Percentiles rank a stretch among this genome's conserved stretches.
phyloP scores from a whole-genome alignment of 768 basidiomycete species.

The Kwoniella dendrophila region DNA sequence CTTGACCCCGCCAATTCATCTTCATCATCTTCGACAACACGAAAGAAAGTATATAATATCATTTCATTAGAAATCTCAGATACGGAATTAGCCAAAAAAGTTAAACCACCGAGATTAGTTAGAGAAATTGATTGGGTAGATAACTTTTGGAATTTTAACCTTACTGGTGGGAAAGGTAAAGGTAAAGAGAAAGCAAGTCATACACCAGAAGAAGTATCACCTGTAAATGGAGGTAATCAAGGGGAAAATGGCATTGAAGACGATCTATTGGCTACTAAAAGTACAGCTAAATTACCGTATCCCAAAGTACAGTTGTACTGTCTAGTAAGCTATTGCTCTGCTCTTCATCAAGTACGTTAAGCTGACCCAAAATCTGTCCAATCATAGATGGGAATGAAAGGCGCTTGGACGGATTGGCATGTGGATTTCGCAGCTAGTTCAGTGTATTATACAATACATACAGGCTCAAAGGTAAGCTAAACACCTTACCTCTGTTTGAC shows the following conservation, averaged over 20 bases:
- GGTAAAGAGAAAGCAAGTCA: conserved; percentile 14
- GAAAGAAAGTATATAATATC: conserved; percentile 82
- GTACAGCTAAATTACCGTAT: conserved; percentile 28
- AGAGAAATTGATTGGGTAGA: conserved; percentile 96
- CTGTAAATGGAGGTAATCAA: not conserved
- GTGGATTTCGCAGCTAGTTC: conserved; percentile 96
- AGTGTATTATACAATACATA: conserved; percentile 94
- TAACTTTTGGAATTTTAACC: conserved; percentile 79
- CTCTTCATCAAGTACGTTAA: not conserved
- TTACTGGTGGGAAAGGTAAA: conserved; percentile 63
- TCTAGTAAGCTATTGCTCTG: conserved; percentile 57
- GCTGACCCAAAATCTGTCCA: conserved; percentile 3
- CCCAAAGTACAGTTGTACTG: conserved; percentile 97
- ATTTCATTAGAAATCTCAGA: conserved; percentile 93
- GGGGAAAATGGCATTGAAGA: conserved; percentile 8
- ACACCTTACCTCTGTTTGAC: not conserved
- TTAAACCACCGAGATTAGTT: conserved; percentile 75
- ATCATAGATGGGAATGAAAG: conserved; percentile 80
- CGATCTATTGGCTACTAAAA: conserved; percentile 17
- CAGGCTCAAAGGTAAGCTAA: conserved; percentile 71
- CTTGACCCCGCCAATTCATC: conserved; percentile 56
- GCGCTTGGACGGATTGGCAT: conserved; percentile 99
- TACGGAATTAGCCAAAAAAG: conserved; percentile 73
- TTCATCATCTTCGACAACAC: conserved; percentile 6
- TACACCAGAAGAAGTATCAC: not conserved